Evolutionary conservation across 2,329 filamentous ascomycete species (phyloP).

Genomic region (Colletotrichum sp.): DNA sequence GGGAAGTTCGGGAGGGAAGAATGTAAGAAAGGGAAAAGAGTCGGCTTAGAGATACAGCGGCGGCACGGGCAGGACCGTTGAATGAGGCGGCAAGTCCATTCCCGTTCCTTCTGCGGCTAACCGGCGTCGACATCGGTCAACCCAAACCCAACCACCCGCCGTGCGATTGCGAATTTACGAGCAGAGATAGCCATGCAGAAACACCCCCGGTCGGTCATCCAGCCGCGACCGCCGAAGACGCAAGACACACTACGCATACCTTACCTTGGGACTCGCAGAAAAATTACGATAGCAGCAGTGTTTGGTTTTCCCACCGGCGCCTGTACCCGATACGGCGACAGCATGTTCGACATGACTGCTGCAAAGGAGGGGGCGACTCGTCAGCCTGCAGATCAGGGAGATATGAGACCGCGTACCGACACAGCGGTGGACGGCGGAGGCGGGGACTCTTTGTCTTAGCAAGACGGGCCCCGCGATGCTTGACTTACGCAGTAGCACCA

Average conservation of each 20-base stretch:
- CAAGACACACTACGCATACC: not conserved
- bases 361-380: conserved; percentile 9
- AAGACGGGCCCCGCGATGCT: not conserved
- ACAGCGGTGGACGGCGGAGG: not conserved
- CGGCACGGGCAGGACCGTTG: not conserved
- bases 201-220: not conserved
- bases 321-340: conserved; percentile 10
- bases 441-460: not conserved
- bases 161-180: not conserved
- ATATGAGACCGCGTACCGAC: conserved; percentile 8
- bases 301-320: not conserved
- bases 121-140: not conserved
- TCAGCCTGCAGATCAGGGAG: conserved; percentile 19
- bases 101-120: not conserved
- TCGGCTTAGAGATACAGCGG: not conserved
- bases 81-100: not conserved
- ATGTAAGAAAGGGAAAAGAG: not conserved
- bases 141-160: not conserved
- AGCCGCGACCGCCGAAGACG: not conserved
- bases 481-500: not conserved
- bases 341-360: conserved; percentile 4
- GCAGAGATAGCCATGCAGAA: not conserved
- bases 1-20: not conserved
- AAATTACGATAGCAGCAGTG: not conserved
- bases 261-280: not conserved